Evolutionary conservation across 2,329 filamentous ascomycete species (phyloP).

Genomic region (Didymella exigua): DNA sequence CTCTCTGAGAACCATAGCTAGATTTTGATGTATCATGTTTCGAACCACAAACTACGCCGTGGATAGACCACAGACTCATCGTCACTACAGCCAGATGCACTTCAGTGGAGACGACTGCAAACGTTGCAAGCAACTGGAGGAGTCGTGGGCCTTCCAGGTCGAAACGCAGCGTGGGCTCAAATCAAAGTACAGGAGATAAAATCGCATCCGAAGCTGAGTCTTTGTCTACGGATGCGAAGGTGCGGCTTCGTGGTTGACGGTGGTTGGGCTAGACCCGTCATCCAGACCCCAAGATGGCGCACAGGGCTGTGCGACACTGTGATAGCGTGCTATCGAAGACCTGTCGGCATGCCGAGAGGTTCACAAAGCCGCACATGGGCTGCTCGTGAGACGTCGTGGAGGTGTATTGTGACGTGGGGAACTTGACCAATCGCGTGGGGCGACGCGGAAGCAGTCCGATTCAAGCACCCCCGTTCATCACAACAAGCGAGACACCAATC

Average conservation of each 20-base stretch:
- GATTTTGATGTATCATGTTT: too few species aligned
- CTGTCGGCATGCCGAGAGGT: background rate
- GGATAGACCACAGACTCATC: too few species aligned
- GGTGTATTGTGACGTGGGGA: background rate
- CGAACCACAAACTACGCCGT: too few species aligned
- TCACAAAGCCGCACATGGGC: background rate
- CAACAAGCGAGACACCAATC: conserved; percentile 2
- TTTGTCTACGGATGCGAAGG: too few species aligned
- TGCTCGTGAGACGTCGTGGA: background rate
- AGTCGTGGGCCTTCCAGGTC: too few species aligned
- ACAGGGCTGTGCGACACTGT: background rate
- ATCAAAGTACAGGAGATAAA: background rate
- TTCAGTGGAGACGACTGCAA: too few species aligned
- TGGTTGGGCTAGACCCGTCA: background rate
- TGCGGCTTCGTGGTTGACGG: too few species aligned
- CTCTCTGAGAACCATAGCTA: too few species aligned
- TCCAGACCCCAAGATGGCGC: background rate
- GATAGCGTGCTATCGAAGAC: background rate
- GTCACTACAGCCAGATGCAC: too few species aligned
- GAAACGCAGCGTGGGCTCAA: too few species aligned
- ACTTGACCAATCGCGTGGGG: background rate
- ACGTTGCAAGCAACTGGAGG: too few species aligned
- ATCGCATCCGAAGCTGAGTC: background rate
- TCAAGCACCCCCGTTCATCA: background rate
- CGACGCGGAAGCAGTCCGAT: background rate